Conservation (phyloP, 441 rosid genomes). For the Pelargonium fulgidum region DNA sequence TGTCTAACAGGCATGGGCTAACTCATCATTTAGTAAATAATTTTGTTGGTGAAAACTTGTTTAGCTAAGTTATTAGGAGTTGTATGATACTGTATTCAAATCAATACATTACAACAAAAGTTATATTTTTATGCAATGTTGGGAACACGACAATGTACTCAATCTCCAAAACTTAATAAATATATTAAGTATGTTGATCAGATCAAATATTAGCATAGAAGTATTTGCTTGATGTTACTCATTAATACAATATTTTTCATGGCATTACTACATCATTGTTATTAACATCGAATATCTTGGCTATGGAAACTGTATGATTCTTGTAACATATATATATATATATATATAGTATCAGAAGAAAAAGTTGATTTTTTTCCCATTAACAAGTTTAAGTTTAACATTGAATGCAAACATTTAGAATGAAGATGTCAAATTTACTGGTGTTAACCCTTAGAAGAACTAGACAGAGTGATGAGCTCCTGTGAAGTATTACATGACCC, state of each 20-base stretch:
- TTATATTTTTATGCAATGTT: neutral
- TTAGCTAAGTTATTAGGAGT: neutral
- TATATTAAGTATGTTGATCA: neutral
- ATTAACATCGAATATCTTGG: neutral
- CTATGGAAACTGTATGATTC: constrained; percentile 1
- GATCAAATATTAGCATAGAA: neutral
- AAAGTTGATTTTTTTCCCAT: neutral
- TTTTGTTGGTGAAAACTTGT: neutral
- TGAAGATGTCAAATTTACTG: neutral
- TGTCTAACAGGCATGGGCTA: neutral
- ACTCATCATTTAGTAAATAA: neutral
- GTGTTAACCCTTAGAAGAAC: neutral
- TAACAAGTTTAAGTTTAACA: constrained; percentile 1
- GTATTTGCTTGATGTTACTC: neutral
- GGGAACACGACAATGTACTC: neutral
- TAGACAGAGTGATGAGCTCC: neutral
- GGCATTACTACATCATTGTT: neutral
- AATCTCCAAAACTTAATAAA: neutral
- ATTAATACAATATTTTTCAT: neutral
- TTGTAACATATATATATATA: neutral
- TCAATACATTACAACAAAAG: neutral
- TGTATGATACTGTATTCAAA: neutral
- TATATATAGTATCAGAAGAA: neutral
- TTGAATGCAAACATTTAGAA: neutral
- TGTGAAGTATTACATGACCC: neutral